Percentiles rank a stretch among this genome's conserved stretches.
phyloP scores from a whole-genome alignment of 2,329 filamentous ascomycete genomes.

The Colletotrichum brevisporum region DNA sequence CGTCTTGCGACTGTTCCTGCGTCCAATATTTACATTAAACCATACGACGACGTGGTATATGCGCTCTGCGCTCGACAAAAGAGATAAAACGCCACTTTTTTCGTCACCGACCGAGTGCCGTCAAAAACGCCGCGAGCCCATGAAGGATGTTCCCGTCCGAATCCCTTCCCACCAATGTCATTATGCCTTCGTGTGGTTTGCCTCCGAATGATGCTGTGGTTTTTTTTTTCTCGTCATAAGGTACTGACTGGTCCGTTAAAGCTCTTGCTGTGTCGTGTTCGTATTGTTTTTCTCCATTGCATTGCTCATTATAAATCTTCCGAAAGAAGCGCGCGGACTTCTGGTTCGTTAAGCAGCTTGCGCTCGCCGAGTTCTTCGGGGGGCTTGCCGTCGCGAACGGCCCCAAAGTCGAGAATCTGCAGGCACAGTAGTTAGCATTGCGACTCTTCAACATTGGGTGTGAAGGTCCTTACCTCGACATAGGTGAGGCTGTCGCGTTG shows the following conservation, averaged over 20 bases:
- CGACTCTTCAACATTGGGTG: no score
- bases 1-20: constrained; percentile 14
- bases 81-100: constrained; percentile 27
- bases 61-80: constrained; percentile 28
- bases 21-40: constrained; percentile 36
- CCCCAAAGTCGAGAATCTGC: constrained; percentile 97
- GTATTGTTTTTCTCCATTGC: constrained; percentile 1
- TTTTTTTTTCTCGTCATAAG: constrained; percentile 33
- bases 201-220: constrained; percentile 31
- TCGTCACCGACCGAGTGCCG: constrained; percentile 21
- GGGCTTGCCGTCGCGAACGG: constrained; percentile 87
- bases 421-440: constrained; percentile 2
- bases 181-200: constrained; percentile 30
- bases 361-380: constrained; percentile 83
- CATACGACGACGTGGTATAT: constrained; percentile 38
- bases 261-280: constrained; percentile 22
- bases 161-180: constrained; percentile 27
- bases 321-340: constrained; percentile 65
- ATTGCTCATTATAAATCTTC: constrained; percentile 52
- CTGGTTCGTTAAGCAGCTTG: constrained; percentile 74
- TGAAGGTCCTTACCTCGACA: constrained; percentile 80
- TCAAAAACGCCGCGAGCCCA: constrained; percentile 34
- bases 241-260: constrained; percentile 32
- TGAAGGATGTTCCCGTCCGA: constrained; percentile 27
- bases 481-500: constrained; percentile 94